phyloP scores from a whole-genome alignment of 139 green algal species.

The Pleodorina starrii region DNA sequence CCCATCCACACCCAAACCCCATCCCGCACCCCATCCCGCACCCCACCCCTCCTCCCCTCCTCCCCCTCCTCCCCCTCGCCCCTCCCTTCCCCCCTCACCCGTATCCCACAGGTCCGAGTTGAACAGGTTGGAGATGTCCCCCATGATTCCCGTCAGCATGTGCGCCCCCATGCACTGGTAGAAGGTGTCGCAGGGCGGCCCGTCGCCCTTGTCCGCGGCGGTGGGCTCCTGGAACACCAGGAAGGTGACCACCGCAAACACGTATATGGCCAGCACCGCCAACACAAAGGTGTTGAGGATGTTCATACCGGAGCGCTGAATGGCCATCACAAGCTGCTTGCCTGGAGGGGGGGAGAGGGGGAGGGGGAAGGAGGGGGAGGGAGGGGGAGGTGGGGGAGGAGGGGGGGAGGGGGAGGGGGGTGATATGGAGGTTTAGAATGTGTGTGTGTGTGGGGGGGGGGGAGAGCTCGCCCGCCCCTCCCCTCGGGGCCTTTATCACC shows the following conservation, averaged over 20 bases:
- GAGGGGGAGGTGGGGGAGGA: background rate
- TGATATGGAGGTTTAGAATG: background rate
- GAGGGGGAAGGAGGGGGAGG: background rate
- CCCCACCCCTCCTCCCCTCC: background rate
- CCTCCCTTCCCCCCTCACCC: constrained; percentile 14
- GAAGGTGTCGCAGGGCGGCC: constrained; percentile 58
- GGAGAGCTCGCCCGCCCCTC: background rate
- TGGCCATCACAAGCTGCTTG: constrained; percentile 52
- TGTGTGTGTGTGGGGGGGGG: background rate
- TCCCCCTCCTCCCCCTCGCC: background rate
- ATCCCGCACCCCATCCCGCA: background rate
- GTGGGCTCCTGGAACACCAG: constrained; percentile 46
- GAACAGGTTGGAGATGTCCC: constrained; percentile 47
- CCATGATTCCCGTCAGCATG: constrained; percentile 56
- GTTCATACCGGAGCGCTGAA: constrained; percentile 39
- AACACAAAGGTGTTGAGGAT: constrained; percentile 60
- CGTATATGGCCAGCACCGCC: constrained; percentile 56
- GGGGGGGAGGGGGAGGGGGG: background rate
- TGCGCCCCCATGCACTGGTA: constrained; percentile 62
- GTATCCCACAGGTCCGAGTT: constrained; percentile 46
- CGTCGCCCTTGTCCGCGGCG: constrained; percentile 22
- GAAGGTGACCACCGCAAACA: constrained; percentile 56
- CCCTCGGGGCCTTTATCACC: too few species aligned
- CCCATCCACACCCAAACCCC: background rate
- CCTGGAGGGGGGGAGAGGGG: background rate